These are phyloP conservation scores for Paraurostyla sp. DNA, from an alignment of 73 alveolate genomes.

Conservation along the genomic window DNA sequence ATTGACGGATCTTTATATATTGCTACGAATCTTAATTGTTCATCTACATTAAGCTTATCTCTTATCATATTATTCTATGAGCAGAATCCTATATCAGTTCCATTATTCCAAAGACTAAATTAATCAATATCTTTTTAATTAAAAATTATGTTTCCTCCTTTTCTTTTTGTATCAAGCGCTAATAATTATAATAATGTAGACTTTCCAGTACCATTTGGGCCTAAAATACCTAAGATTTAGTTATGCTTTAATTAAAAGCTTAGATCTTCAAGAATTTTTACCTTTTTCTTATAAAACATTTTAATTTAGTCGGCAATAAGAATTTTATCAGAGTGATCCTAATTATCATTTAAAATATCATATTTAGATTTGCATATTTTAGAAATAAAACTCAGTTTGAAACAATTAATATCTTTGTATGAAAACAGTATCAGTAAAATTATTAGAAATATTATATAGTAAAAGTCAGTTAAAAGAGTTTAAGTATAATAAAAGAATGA, in stretches of 20 bases:
- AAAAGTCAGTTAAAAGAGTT: no score
- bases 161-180: constrained; percentile 57
- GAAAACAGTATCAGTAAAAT: no score
- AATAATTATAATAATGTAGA: constrained; percentile 92
- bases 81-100: constrained; percentile 92
- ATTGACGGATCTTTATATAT: constrained; percentile 90
- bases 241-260: neutral
- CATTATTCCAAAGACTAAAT: neutral
- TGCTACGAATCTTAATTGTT: constrained; percentile 94
- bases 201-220: constrained; percentile 99
- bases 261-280: neutral
- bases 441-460: no score
- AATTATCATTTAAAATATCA: no score
- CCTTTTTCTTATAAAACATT: neutral
- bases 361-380: no score
- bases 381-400: no score
- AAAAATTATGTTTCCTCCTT: neutral
- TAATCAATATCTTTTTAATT: neutral
- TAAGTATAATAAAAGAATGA: no score
- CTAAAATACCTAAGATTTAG: constrained; percentile 97
- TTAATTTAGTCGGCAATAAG: neutral
- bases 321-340: neutral
- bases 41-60: constrained; percentile 93
- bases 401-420: no score
- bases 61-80: constrained; percentile 98